Conservation (phyloP, 305 asterid genomes). For the Fraxinus sp. region DNA sequence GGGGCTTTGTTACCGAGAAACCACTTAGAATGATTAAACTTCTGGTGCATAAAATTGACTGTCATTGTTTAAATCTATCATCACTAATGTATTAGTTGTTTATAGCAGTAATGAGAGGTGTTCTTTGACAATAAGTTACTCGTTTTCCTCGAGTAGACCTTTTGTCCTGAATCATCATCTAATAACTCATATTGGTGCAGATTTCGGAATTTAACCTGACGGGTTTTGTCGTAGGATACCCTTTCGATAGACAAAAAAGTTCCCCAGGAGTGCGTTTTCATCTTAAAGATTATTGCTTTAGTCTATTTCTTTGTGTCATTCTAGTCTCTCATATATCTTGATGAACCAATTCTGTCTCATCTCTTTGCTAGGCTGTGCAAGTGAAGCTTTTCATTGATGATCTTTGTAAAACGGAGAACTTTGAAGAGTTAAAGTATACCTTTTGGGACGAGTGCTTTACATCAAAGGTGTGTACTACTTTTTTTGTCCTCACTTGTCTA, state of each 20-base stretch:
- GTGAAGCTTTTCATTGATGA: slow-evolving; percentile 60
- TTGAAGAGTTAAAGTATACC: slow-evolving; percentile 68
- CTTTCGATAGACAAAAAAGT: slow-evolving; percentile 44
- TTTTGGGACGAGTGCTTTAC: slow-evolving; percentile 80
- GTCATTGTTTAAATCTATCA: background rate
- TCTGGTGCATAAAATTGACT: background rate
- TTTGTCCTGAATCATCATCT: slow-evolving; percentile 9
- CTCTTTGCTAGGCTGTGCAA: slow-evolving; percentile 54
- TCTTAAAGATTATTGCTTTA: slow-evolving; percentile 14
- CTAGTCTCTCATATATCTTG: slow-evolving; percentile 5
- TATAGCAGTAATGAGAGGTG: background rate
- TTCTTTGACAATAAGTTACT: background rate
- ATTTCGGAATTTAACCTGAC: slow-evolving; percentile 53
- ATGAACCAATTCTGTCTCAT: slow-evolving; percentile 12
- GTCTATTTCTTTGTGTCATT: background rate
- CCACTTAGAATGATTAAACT: background rate
- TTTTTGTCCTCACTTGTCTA: background rate
- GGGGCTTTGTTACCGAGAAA: background rate
- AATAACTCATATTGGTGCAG: slow-evolving; percentile 39
- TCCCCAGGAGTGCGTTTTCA: slow-evolving; percentile 42
- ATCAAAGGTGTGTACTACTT: slow-evolving; percentile 59
- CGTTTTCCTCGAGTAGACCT: background rate
- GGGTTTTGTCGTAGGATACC: slow-evolving; percentile 66
- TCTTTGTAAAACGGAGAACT: slow-evolving; percentile 60
- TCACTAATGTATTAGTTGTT: background rate